A percentile compares a stretch with the other conserved stretches of the same genome.
Conservation (phyloP, 176 grass and related monocot species). For the Musa schizocarpa region DNA sequence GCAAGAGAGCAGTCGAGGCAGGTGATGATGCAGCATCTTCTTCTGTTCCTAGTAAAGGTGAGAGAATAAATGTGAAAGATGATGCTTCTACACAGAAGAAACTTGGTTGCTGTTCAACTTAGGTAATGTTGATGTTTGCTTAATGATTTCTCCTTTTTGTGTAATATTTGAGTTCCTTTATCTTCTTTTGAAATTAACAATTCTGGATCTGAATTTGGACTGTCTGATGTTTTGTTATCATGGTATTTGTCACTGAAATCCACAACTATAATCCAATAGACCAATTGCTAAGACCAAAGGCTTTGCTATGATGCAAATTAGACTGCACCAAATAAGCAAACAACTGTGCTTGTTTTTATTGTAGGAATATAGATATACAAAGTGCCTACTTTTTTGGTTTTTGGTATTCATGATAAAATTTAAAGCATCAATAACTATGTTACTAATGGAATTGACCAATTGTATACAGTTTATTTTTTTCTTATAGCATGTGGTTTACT, state of each 20-base stretch:
- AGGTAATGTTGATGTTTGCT: not conserved
- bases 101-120: slow-evolving; percentile 72
- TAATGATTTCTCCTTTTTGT: not conserved
- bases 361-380: not conserved
- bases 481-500: too few species aligned
- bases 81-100: slow-evolving; percentile 65
- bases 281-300: not conserved
- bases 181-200: not conserved
- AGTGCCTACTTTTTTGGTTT: too few species aligned
- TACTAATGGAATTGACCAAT: too few species aligned
- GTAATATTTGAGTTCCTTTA: not conserved
- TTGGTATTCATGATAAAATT: too few species aligned
- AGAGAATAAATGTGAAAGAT: slow-evolving; percentile 82
- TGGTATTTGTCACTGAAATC: not conserved
- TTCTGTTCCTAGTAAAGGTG: slow-evolving; percentile 49
- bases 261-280: not conserved
- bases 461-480: too few species aligned
- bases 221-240: not conserved
- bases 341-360: not conserved
- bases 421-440: too few species aligned
- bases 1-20: slow-evolving; percentile 53
- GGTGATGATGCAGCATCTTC: slow-evolving; percentile 49
- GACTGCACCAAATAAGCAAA: not conserved
- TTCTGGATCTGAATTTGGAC: not conserved
- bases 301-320: not conserved